A percentile compares a stretch with the other conserved stretches of the same genome.
Evolutionary conservation across 129 eudicot species (phyloP).

Genomic region (Artemisia argyi): DNA sequence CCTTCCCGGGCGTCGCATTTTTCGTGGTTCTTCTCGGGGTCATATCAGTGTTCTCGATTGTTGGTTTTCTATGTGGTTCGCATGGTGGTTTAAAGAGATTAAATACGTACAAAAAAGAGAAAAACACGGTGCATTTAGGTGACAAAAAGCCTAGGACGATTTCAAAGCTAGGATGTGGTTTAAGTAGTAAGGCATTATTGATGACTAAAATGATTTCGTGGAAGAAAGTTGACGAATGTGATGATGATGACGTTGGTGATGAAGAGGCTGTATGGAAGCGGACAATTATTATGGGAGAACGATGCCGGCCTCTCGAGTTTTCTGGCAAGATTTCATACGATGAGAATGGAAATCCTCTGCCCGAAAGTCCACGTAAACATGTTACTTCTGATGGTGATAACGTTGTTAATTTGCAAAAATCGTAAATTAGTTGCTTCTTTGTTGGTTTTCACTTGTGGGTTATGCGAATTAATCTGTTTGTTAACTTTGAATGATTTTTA

Average conservation of each 20-base stretch:
- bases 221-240: conserved; percentile 55
- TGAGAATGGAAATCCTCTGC: conserved; percentile 57
- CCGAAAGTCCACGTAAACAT: conserved; percentile 32
- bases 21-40: conserved; percentile 29
- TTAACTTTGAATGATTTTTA: neutral
- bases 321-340: conserved; percentile 74
- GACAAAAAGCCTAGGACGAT: conserved; percentile 20
- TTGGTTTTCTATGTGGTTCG: conserved; percentile 55
- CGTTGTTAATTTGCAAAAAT: conserved; percentile 10
- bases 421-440: conserved; percentile 9
- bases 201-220: conserved; percentile 75
- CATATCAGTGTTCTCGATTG: conserved; percentile 45
- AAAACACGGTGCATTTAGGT: conserved; percentile 33
- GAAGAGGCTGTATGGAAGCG: conserved; percentile 79
- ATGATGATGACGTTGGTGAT: conserved; percentile 10
- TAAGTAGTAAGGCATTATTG: conserved; percentile 64
- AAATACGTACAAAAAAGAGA: conserved; percentile 20
- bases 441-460: neutral
- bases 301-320: conserved; percentile 77
- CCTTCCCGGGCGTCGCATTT: conserved; percentile 27
- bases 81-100: conserved; percentile 32
- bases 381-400: conserved; percentile 13
- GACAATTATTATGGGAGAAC: conserved; percentile 77
- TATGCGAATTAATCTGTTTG: neutral
- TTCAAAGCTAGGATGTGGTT: conserved; percentile 43